Evolutionary conservation across 176 grass and related monocot species (phyloP).

Genomic region (Phoenix dactylifera): DNA sequence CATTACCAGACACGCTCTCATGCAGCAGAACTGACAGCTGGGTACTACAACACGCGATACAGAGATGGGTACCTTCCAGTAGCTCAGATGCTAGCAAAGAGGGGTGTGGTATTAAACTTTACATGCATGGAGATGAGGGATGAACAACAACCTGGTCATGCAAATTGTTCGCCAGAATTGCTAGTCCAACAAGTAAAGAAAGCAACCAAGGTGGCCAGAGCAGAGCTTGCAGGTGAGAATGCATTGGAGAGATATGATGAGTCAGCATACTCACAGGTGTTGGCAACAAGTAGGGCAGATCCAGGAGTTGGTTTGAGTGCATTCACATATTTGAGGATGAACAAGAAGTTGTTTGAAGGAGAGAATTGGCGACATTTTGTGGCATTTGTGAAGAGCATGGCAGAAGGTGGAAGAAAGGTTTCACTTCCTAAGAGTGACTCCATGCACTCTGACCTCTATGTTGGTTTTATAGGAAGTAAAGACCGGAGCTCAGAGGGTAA

Average conservation of each 20-base stretch:
- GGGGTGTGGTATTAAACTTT: constrained; percentile 78
- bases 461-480: constrained; percentile 47
- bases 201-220: constrained; percentile 23
- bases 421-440: constrained; percentile 52
- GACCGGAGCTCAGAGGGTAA: constrained; percentile 8
- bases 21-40: constrained; percentile 88
- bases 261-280: constrained; percentile 57
- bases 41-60: constrained; percentile 83
- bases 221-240: constrained; percentile 83
- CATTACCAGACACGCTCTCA: constrained; percentile 82
- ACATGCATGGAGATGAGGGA: constrained; percentile 99
- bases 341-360: constrained; percentile 69
- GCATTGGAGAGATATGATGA: constrained; percentile 87
- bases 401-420: constrained; percentile 32
- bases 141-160: constrained; percentile 75
- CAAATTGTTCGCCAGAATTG: constrained; percentile 52
- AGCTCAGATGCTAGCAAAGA: constrained; percentile 48
- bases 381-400: constrained; percentile 67
- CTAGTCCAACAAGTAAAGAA: constrained; percentile 67
- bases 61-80: constrained; percentile 65
- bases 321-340: constrained; percentile 91
- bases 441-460: constrained; percentile 75
- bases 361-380: constrained; percentile 87
- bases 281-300: constrained; percentile 25
- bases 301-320: constrained; percentile 39